A percentile compares a stretch with the other conserved stretches of the same genome.
phyloP scores from a whole-genome alignment of 768 basidiomycete species.

The Mycena epipterygia region DNA sequence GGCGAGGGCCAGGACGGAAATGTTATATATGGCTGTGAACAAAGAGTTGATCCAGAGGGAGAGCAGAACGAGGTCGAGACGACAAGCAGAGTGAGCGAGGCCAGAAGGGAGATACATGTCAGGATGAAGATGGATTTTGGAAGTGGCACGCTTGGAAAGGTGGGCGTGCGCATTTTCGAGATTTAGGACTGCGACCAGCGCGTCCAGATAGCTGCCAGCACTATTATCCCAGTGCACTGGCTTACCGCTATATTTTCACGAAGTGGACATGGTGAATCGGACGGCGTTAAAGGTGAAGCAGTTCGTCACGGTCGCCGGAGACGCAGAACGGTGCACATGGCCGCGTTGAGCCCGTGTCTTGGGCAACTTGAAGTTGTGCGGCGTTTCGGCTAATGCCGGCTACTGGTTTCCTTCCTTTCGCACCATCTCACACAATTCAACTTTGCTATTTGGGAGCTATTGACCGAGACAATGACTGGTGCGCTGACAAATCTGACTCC shows the following conservation, averaged over 20 bases:
- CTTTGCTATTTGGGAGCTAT: too few relatives aligned
- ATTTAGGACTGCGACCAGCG: slow-evolving; percentile 5
- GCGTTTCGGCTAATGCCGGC: too few relatives aligned
- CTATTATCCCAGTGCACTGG: not conserved
- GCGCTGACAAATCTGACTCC: too few relatives aligned
- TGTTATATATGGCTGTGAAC: slow-evolving; percentile 47
- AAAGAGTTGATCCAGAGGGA: slow-evolving; percentile 50
- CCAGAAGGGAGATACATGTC: slow-evolving; percentile 42
- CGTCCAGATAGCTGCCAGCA: slow-evolving; percentile 8
- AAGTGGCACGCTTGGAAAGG: slow-evolving; percentile 31
- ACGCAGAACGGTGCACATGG: too few relatives aligned
- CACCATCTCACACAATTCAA: too few relatives aligned
- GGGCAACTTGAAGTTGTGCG: too few relatives aligned
- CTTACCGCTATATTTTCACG: not conserved
- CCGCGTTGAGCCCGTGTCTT: too few relatives aligned
- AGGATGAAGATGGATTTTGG: slow-evolving; percentile 46
- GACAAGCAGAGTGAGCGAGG: slow-evolving; percentile 43
- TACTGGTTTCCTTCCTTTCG: too few relatives aligned
- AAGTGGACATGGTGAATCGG: not conserved
- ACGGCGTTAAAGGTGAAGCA: not conserved
- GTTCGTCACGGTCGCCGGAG: too few relatives aligned
- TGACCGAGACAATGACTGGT: too few relatives aligned
- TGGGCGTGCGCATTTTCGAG: not conserved
- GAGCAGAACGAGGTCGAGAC: slow-evolving; percentile 51
- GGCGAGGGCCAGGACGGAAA: slow-evolving; percentile 32